Evolutionary conservation across 2,329 filamentous ascomycete genomes (phyloP).

Genomic region (Fusarium caatingaense): DNA sequence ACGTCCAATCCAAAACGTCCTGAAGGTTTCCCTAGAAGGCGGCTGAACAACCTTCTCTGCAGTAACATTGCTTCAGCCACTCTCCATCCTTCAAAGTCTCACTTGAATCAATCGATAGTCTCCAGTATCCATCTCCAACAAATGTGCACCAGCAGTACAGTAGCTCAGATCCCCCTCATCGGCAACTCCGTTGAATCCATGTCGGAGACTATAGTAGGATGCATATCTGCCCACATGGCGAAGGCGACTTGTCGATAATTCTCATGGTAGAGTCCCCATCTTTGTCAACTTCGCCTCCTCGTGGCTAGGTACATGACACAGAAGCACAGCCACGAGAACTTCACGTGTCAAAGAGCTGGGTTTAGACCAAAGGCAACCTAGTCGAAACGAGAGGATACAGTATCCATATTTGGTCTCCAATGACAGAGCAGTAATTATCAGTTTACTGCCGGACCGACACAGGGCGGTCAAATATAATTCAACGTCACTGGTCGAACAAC

Average conservation of each 20-base stretch:
- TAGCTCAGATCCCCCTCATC: conserved; percentile 8
- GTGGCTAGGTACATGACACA: conserved; percentile 21
- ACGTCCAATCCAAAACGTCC: conserved; percentile 3
- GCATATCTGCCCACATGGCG: conserved; percentile 22
- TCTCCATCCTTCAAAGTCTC: conserved; percentile 1
- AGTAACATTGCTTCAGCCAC: not conserved
- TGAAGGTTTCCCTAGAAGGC: not conserved
- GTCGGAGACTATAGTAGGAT: not conserved
- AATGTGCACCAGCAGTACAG: not conserved
- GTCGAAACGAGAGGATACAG: not conserved
- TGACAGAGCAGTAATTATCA: conserved; percentile 2
- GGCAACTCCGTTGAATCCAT: conserved; percentile 20
- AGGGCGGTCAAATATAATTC: not conserved
- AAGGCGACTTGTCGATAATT: conserved; percentile 2
- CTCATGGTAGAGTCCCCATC: not conserved
- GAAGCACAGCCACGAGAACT: conserved; percentile 27
- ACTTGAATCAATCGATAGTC: conserved; percentile 18
- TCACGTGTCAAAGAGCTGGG: conserved; percentile 23
- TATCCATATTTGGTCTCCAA: conserved; percentile 16
- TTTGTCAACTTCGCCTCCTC: conserved; percentile 19
- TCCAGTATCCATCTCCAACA: not conserved
- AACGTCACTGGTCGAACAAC: not conserved
- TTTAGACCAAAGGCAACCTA: not conserved
- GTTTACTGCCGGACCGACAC: conserved; percentile 25
- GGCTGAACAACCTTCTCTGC: conserved; percentile 13